Percentiles rank a stretch among this genome's conserved stretches.
Evolutionary conservation across 495 filamentous ascomycete genomes (phyloP).

Genomic region (Penicillium subrubescens): DNA sequence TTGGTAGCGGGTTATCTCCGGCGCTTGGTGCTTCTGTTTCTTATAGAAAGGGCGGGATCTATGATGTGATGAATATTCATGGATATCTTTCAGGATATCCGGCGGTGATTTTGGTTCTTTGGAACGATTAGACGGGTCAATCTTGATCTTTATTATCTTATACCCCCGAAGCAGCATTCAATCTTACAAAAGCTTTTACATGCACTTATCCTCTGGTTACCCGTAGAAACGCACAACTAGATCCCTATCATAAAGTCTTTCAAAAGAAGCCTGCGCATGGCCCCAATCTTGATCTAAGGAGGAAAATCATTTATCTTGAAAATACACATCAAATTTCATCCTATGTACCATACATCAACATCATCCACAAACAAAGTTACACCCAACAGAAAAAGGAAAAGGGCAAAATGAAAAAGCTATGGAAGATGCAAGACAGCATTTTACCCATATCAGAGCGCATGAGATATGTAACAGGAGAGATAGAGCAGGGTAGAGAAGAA

Average conservation of each 20-base stretch:
- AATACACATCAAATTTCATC: not conserved
- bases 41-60: not conserved
- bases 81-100: not conserved
- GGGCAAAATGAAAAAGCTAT: constrained; percentile 7
- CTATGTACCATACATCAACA: not conserved
- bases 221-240: not conserved
- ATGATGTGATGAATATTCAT: constrained; percentile 1
- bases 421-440: constrained; percentile 1
- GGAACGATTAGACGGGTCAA: not conserved
- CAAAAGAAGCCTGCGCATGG: too few relatives aligned
- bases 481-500: not conserved
- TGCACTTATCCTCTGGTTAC: not conserved
- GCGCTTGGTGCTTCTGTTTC: not conserved
- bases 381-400: not conserved
- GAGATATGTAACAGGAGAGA: constrained; percentile 12
- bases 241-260: too few relatives aligned
- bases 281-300: too few relatives aligned
- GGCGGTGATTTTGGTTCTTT: not conserved
- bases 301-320: too few relatives aligned
- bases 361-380: not conserved
- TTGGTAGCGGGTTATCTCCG: constrained; percentile 6
- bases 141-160: not conserved
- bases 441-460: not conserved
- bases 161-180: not conserved
- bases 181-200: not conserved